Conservation (phyloP, 2,329 filamentous ascomycete genomes). For the Coniella lustricola region DNA sequence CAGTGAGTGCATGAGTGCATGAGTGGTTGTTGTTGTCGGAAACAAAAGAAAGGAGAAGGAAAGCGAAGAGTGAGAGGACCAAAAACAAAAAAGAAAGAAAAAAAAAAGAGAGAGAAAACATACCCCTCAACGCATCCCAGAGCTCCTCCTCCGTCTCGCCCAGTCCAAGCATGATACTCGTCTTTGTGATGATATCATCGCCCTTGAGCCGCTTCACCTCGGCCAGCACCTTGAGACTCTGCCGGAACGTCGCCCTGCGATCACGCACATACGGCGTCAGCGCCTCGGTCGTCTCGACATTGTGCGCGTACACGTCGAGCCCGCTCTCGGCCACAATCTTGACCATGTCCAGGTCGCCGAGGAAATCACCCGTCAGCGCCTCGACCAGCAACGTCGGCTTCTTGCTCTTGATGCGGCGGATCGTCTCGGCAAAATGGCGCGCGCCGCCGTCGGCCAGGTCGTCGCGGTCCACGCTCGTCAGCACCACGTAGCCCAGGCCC, state of each 20-base stretch:
- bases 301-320: conserved; percentile 94
- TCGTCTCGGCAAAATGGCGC: conserved; percentile 85
- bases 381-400: conserved; percentile 71
- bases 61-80: not conserved
- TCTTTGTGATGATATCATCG: conserved; percentile 87
- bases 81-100: not conserved
- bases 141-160: conserved; percentile 88
- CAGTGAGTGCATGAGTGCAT: no score
- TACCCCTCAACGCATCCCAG: conserved; percentile 66
- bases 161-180: conserved; percentile 91
- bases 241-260: conserved; percentile 79
- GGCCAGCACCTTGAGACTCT: conserved; percentile 72
- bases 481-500: conserved; percentile 92
- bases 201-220: conserved; percentile 71
- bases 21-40: no score
- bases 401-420: conserved; percentile 87
- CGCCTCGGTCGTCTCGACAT: conserved; percentile 89
- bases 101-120: conserved; percentile 16
- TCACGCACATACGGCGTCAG: conserved; percentile 88
- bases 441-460: conserved; percentile 86
- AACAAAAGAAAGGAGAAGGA: not conserved
- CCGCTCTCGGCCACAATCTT: conserved; percentile 76
- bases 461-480: conserved; percentile 90
- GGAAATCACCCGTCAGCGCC: conserved; percentile 80
- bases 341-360: conserved; percentile 81